Conservation (phyloP, 148 eudicot species). For the Camellia granthamiana region DNA sequence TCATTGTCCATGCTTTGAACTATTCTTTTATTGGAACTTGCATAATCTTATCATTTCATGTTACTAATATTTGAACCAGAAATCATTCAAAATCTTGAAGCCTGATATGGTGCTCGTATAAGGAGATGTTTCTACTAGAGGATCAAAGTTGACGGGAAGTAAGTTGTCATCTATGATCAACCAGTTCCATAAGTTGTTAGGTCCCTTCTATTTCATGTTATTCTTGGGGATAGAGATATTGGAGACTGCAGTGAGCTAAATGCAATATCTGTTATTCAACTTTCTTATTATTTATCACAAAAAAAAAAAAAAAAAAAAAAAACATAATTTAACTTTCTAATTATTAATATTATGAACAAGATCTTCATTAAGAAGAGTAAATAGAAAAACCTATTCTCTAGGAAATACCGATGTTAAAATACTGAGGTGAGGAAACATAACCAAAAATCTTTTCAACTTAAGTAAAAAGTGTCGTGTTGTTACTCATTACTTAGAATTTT, state of each 20-base stretch:
- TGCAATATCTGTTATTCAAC: constrained; percentile 16
- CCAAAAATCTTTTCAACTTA: too few relatives aligned
- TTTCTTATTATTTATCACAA: too few relatives aligned
- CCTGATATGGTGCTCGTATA: constrained; percentile 40
- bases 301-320: too few relatives aligned
- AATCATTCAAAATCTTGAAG: constrained; percentile 39
- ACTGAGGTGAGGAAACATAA: too few relatives aligned
- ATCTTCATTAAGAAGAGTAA: too few relatives aligned
- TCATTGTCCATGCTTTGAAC: not conserved
- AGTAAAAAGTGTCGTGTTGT: too few relatives aligned
- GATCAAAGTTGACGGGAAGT: constrained; percentile 24
- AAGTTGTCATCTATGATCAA: constrained; percentile 31
- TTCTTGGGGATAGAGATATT: constrained; percentile 36
- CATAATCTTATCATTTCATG: not conserved
- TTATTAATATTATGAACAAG: too few relatives aligned
- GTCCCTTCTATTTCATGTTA: constrained; percentile 27
- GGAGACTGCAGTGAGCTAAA: constrained; percentile 34
- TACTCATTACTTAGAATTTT: too few relatives aligned
- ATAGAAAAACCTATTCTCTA: too few relatives aligned
- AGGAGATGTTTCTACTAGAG: constrained; percentile 36
- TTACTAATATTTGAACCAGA: constrained; percentile 29
- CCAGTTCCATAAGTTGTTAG: constrained; percentile 22
- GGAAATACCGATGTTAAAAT: too few relatives aligned
- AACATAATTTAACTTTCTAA: too few relatives aligned
- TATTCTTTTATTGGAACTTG: not conserved